These are phyloP conservation scores for Cutaneotrichosporon cavernicola DNA, from an alignment of 1,284 basidiomycete species.

Conservation along the genomic window DNA sequence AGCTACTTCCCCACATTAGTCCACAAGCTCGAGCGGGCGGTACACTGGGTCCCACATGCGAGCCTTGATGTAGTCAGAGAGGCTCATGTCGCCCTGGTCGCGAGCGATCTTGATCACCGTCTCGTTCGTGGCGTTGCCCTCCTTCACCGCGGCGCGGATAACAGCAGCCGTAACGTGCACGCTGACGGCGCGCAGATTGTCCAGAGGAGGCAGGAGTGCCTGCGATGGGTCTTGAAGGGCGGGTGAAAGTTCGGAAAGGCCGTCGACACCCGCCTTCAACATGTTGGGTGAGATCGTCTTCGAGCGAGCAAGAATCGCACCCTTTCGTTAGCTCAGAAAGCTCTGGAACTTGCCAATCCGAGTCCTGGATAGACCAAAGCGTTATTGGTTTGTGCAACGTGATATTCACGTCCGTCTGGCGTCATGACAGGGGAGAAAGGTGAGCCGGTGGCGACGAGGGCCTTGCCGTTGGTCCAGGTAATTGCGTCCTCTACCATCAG, in stretches of 20 bases:
- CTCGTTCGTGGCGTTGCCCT: slow-evolving; percentile 57
- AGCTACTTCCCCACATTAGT: slow-evolving; percentile 24
- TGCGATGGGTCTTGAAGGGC: slow-evolving; percentile 66
- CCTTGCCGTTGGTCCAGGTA: slow-evolving; percentile 70
- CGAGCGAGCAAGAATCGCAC: slow-evolving; percentile 62
- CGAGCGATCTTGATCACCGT: slow-evolving; percentile 40
- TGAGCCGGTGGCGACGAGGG: slow-evolving; percentile 74
- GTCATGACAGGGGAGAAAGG: slow-evolving; percentile 74
- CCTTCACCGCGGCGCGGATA: slow-evolving; percentile 70
- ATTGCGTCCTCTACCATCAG: slow-evolving; percentile 35
- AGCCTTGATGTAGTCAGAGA: slow-evolving; percentile 49
- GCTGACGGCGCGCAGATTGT: slow-evolving; percentile 64
- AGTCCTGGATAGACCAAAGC: slow-evolving; percentile 77
- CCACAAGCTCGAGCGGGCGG: slow-evolving; percentile 46
- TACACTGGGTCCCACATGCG: slow-evolving; percentile 52
- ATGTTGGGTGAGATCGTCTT: slow-evolving; percentile 64
- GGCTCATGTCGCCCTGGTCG: slow-evolving; percentile 36
- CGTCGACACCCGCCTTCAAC: slow-evolving; percentile 67
- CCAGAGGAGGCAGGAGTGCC: slow-evolving; percentile 60
- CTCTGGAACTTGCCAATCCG: no score
- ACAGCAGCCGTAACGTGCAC: slow-evolving; percentile 66
- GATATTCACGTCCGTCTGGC: slow-evolving; percentile 57
- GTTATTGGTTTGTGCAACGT: slow-evolving; percentile 56
- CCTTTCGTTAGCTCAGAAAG: neutral
- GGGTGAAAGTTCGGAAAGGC: slow-evolving; percentile 71